phyloP scores from a whole-genome alignment of 2,329 filamentous ascomycete species.

The Pseudocercospora cruenta region DNA sequence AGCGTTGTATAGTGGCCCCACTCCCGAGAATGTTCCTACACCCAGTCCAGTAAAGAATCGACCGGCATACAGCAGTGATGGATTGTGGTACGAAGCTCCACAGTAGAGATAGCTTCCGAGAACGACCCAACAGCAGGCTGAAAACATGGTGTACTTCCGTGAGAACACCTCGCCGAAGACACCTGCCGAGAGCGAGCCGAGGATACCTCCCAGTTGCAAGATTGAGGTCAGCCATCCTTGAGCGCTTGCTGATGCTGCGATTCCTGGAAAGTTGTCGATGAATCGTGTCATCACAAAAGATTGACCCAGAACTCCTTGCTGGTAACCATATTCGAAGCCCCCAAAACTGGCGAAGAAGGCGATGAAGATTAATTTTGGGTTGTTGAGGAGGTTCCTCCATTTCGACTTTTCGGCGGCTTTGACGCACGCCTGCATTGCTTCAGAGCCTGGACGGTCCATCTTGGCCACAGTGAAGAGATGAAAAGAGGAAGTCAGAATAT shows the following conservation, averaged over 20 bases:
- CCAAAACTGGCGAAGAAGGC: conserved; percentile 45
- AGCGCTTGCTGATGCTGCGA: conserved; percentile 18
- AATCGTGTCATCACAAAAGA: conserved; percentile 55
- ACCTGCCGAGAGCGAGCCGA: conserved; percentile 54
- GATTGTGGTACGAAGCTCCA: conserved; percentile 16
- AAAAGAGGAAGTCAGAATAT: neutral
- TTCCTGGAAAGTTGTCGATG: conserved; percentile 23
- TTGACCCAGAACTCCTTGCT: conserved; percentile 60
- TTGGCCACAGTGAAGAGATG: neutral
- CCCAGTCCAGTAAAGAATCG: conserved; percentile 35
- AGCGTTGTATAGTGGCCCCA: conserved; percentile 68
- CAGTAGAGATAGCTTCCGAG: conserved; percentile 29
- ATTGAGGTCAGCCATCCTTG: conserved; percentile 26
- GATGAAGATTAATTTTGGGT: conserved; percentile 23
- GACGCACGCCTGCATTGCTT: conserved; percentile 10
- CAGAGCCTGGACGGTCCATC: conserved; percentile 3
- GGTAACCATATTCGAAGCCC: conserved; percentile 58
- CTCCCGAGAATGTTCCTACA: conserved; percentile 37
- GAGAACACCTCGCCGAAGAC: conserved; percentile 55
- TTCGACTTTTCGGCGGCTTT: conserved; percentile 16
- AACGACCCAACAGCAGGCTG: conserved; percentile 50
- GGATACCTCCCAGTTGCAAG: conserved; percentile 29
- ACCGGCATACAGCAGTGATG: conserved; percentile 16
- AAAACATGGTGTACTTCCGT: conserved; percentile 58
- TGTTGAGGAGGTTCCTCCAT: conserved; percentile 14